Evolutionary conservation across 495 filamentous ascomycete species (phyloP), one percentile per base, ranked within the genome.

Genomic region (Mycothermus thermophilus): DNA sequence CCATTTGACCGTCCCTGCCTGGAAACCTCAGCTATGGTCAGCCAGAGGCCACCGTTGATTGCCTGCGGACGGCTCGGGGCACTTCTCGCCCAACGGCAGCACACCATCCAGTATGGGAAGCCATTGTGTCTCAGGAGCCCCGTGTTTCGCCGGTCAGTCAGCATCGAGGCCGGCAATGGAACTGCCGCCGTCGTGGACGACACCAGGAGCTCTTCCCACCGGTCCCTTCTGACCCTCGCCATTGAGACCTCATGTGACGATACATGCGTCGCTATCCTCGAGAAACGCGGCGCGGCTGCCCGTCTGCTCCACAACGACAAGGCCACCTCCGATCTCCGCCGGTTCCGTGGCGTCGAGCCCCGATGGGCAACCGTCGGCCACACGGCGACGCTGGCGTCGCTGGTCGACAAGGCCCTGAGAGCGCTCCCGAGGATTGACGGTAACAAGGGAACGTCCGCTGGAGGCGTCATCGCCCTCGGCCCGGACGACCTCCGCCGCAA

Each of bases 161-260:
- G n/a, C n/a, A n/a, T n/a, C n/a, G n/a, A n/a, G n/a, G n/a, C n/a
- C n/a, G n/a, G n/a, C n/a, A n/a, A n/a, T n/a, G n/a, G n/a, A n/a
- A n/a, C n/a, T n/a, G n/a, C n/a, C n/a, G n/a, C n/a, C n/a, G n/a
- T n/a, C n/a, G n/a, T n/a, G n/a, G n/a, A n/a, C n/a, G n/a, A n/a
- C n/a, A n/a, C n/a, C n/a, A n/a, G n/a, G n/a, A n/a, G n/a, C n/a
- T n/a, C n/a, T n/a, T n/a, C n/a, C n/a, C n/a, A n/a, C 10, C 19
- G 21, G 3, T 51, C 55, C 6, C 61, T 83, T 28, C 53, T 82
- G 11, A 87, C 82, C 0, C 75, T 96, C 22, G 88, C 83, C 12
- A 93, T 96, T 51, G 88, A 96, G 62, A 83, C 81, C 11, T 94
- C 87, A n/a, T 96, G 83, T 65, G 90, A 97, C 58, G 90, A 97